phyloP scores from a whole-genome alignment of 306 rosid species.

The Lathyrus aphaca region DNA sequence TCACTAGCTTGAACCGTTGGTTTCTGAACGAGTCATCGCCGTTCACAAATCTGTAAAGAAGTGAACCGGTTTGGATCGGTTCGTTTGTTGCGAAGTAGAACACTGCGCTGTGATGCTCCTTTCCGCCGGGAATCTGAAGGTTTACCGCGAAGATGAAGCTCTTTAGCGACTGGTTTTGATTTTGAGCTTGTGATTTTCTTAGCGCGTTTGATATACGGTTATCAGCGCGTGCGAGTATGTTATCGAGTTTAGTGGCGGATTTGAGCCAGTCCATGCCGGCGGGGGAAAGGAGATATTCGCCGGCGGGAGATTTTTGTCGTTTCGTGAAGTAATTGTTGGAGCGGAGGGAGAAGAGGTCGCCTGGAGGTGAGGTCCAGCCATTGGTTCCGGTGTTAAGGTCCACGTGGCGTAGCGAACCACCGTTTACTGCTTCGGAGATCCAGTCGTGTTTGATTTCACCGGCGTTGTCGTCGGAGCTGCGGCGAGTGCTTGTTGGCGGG shows the following conservation, averaged over 20 bases:
- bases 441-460: conserved; percentile 47
- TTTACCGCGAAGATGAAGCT: conserved; percentile 84
- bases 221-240: conserved; percentile 74
- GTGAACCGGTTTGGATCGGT: conserved; percentile 65
- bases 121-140: conserved; percentile 75
- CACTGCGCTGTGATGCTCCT: conserved; percentile 85
- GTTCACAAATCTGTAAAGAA: conserved; percentile 65
- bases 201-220: conserved; percentile 66
- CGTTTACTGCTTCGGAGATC: conserved; percentile 59
- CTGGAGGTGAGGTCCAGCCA: conserved; percentile 96
- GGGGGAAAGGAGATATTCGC: conserved; percentile 72
- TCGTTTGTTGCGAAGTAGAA: conserved; percentile 82
- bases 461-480: conserved; percentile 45
- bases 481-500: conserved; percentile 45
- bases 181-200: conserved; percentile 56
- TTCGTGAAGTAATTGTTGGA: conserved; percentile 57
- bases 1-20: conserved; percentile 88
- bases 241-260: conserved; percentile 70
- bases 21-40: conserved; percentile 79
- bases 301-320: conserved; percentile 65
- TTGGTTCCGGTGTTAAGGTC: conserved; percentile 70
- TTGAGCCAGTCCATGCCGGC: conserved; percentile 89
- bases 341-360: conserved; percentile 73
- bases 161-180: conserved; percentile 58
- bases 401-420: conserved; percentile 75